These are phyloP conservation scores for Fusarium dimerum DNA, from an alignment of 2,329 filamentous ascomycete genomes.

Conservation along the genomic window DNA sequence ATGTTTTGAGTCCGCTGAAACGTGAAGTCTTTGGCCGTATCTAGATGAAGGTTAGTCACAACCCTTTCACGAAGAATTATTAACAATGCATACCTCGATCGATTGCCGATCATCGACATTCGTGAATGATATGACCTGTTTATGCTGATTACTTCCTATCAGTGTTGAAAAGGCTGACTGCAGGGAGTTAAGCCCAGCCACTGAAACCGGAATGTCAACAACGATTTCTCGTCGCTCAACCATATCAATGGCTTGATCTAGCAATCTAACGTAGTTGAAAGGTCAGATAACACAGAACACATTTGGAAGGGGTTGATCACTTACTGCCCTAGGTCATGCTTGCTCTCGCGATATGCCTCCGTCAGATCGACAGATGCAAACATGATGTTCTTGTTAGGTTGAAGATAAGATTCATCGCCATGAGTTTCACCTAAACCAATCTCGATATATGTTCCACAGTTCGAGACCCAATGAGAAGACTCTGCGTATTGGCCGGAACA, in stretches of 20 bases:
- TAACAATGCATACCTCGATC: constrained; percentile 12
- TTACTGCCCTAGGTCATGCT: constrained; percentile 18
- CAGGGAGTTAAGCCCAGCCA: constrained; percentile 11
- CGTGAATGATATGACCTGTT: constrained; percentile 17
- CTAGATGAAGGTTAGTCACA: constrained; percentile 9
- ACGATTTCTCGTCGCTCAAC: constrained; percentile 11
- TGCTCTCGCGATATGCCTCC: constrained; percentile 19
- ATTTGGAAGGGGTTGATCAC: background rate
- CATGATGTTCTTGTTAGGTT: constrained; percentile 23
- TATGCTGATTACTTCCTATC: constrained; percentile 1
- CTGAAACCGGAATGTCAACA: constrained; percentile 5
- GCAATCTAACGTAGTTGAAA: constrained; percentile 6
- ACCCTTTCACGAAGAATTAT: background rate
- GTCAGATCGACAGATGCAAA: constrained; percentile 23
- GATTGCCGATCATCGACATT: constrained; percentile 5
- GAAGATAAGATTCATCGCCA: background rate
- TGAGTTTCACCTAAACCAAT: constrained; percentile 9
- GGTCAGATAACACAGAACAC: background rate
- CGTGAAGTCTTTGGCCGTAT: constrained; percentile 18
- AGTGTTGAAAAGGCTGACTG: constrained; percentile 11
- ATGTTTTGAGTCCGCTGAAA: constrained; percentile 20
- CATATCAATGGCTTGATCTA: constrained; percentile 10
- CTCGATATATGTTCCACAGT: constrained; percentile 20
- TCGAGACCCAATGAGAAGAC: constrained; percentile 19
- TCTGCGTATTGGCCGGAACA: constrained; percentile 15